Evolutionary conservation across 2,329 filamentous ascomycete species (phyloP).

Genomic region (Trichoderma afroharzianum): DNA sequence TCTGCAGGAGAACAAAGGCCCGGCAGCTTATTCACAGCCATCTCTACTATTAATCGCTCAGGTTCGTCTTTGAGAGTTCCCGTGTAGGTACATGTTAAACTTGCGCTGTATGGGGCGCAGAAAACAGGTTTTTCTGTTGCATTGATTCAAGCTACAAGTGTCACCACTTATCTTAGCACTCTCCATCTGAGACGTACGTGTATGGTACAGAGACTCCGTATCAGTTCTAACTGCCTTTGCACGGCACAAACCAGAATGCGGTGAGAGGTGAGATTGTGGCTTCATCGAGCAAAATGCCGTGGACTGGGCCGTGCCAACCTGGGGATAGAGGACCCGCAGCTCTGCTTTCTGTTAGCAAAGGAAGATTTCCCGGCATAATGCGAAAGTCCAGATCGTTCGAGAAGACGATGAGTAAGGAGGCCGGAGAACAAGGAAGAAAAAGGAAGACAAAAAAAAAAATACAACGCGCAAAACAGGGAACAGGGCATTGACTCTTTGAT

Average conservation of each 20-base stretch:
- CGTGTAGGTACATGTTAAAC: background rate
- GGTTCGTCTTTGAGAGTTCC: background rate
- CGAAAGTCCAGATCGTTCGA: background rate
- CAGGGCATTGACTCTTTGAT: background rate
- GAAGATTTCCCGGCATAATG: background rate
- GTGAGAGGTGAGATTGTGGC: background rate
- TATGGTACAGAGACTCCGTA: background rate
- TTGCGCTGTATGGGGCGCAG: background rate
- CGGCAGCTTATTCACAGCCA: background rate
- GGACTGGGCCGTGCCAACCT: background rate
- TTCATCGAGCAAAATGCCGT: background rate
- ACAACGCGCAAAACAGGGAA: background rate
- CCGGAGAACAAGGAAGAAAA: background rate
- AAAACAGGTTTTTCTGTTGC: background rate
- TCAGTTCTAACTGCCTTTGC: background rate
- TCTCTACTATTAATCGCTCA: background rate
- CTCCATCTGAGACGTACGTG: background rate
- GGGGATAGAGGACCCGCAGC: slow-evolving; percentile 6
- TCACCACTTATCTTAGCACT: background rate
- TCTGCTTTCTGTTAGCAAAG: background rate
- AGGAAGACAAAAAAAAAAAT: background rate
- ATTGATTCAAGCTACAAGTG: background rate
- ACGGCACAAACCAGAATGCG: background rate
- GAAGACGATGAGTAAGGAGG: background rate
- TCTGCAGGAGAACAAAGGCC: background rate